Conservation (phyloP, 2,329 filamentous ascomycete genomes). For the Cytospora piceae region DNA sequence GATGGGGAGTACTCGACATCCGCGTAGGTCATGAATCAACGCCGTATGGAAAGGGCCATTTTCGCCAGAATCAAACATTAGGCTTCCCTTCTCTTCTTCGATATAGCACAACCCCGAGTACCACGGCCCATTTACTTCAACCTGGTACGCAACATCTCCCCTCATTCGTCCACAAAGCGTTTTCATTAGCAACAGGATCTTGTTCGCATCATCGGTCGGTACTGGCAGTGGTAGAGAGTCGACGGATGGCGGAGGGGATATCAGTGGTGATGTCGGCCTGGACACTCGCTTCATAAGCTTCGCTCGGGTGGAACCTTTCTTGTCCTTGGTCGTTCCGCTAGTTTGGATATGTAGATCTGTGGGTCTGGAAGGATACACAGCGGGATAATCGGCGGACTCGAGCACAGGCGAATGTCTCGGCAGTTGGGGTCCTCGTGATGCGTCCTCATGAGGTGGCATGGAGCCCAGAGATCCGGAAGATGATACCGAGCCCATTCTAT, state of each 20-base stretch:
- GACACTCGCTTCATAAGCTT: constrained; percentile 60
- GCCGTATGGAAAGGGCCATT: constrained; percentile 66
- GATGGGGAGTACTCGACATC: constrained; percentile 69
- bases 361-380: constrained; percentile 41
- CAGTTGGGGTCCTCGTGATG: constrained; percentile 37
- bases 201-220: constrained; percentile 69
- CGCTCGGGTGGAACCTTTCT: constrained; percentile 48
- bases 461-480: constrained; percentile 62
- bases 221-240: constrained; percentile 64
- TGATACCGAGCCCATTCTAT: constrained; percentile 72
- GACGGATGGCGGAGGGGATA: constrained; percentile 58
- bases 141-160: constrained; percentile 74
- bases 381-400: constrained; percentile 49
- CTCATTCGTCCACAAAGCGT: constrained; percentile 78
- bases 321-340: constrained; percentile 47
- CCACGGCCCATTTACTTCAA: constrained; percentile 66
- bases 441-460: constrained; percentile 55
- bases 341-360: constrained; percentile 43
- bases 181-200: constrained; percentile 76
- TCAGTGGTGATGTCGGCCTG: constrained; percentile 61
- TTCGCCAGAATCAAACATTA: constrained; percentile 75
- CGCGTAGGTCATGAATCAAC: constrained; percentile 73
- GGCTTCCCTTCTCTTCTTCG: constrained; percentile 72
- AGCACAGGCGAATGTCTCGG: constrained; percentile 47
- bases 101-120: constrained; percentile 74